These are phyloP conservation scores for Alternaria sp. DNA, from an alignment of 2,329 filamentous ascomycete species.

Conservation along the genomic window DNA sequence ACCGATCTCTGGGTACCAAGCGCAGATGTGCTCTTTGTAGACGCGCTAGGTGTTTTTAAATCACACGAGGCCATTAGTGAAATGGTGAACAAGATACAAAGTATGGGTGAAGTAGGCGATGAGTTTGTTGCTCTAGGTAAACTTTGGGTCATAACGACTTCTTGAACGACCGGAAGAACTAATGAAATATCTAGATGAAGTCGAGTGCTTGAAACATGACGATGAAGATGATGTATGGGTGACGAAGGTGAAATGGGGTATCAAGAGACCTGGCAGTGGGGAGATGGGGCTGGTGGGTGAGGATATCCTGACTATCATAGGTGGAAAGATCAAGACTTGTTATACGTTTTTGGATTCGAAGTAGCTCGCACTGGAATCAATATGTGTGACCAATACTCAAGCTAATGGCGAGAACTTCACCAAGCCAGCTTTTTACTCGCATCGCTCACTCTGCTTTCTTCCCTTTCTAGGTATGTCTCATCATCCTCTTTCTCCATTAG, in stretches of 20 bases:
- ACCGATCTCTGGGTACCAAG: not conserved
- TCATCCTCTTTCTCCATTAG: conserved; percentile 33
- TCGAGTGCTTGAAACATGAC: conserved; percentile 6
- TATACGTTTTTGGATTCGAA: conserved; percentile 23
- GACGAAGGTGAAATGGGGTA: conserved; percentile 18
- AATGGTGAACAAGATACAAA: not conserved
- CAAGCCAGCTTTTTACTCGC: not conserved
- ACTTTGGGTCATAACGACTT: too few species aligned
- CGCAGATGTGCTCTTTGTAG: not conserved
- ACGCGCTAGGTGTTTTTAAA: not conserved
- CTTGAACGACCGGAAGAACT: not conserved
- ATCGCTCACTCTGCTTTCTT: not conserved
- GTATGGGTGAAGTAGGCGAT: not conserved
- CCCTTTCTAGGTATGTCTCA: not conserved
- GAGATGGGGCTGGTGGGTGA: conserved; percentile 9
- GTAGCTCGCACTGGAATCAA: not conserved
- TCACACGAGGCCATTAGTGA: not conserved
- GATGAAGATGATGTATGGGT: conserved; percentile 16
- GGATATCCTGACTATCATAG: conserved; percentile 22
- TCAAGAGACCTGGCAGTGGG: conserved; percentile 1
- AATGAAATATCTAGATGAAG: conserved; percentile 4
- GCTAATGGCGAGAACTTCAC: not conserved
- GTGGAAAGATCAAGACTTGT: conserved; percentile 16
- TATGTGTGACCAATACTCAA: not conserved
- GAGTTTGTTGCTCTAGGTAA: not conserved